These are phyloP conservation scores for Dittrichia graveolens DNA, from an alignment of 129 eudicot species.

Conservation along the genomic window DNA sequence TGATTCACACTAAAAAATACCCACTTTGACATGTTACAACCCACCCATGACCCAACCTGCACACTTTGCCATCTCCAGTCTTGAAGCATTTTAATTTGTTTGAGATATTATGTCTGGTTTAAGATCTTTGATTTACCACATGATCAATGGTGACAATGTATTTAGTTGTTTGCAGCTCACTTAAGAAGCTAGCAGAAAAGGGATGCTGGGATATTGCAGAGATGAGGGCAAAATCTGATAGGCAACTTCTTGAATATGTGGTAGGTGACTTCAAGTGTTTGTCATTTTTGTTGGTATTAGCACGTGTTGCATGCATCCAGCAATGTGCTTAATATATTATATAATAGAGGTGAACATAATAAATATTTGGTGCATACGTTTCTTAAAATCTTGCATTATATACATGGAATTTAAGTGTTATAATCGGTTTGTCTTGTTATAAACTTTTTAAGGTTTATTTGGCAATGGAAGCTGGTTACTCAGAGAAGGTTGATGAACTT, in stretches of 20 bases:
- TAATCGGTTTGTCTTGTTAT: constrained; percentile 3
- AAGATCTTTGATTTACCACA: constrained; percentile 17
- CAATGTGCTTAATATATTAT: neutral
- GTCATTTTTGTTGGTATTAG: constrained; percentile 14
- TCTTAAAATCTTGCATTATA: constrained; percentile 6
- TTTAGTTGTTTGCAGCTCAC: constrained; percentile 56
- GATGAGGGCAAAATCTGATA: constrained; percentile 56
- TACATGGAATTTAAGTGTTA: constrained; percentile 1
- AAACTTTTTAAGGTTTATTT: constrained; percentile 66
- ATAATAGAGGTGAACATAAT: neutral
- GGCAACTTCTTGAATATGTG: constrained; percentile 71
- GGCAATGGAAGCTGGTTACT: constrained; percentile 98
- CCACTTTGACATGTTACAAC: too few relatives aligned
- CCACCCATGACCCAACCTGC: too few relatives aligned
- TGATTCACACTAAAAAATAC: too few relatives aligned
- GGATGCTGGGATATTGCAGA: constrained; percentile 95
- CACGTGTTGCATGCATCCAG: neutral
- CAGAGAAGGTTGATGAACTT: constrained; percentile 88
- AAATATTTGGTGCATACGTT: constrained; percentile 9
- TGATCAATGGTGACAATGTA: constrained; percentile 21
- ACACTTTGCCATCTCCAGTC: too few relatives aligned
- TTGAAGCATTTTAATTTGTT: constrained; percentile 5
- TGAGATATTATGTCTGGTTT: neutral
- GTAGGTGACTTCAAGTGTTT: constrained; percentile 40
- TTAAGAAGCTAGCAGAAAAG: constrained; percentile 79